Base-by-base conservation (phyloP, 1,139 yeast species). In the Geotrichum europaeum region DNA sequence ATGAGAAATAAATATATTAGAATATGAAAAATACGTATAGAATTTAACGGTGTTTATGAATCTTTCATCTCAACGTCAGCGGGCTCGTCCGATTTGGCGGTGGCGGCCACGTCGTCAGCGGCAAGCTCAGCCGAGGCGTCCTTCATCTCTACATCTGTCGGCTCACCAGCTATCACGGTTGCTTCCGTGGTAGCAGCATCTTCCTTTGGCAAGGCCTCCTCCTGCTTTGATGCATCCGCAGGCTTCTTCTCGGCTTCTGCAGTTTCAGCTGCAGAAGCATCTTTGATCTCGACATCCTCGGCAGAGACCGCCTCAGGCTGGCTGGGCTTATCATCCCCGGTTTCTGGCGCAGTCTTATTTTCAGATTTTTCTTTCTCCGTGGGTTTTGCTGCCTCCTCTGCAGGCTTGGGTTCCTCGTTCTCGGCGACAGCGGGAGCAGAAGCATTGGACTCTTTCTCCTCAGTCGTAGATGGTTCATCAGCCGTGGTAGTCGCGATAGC, bases 21-120 rank as follows among this genome's bases (percentile, higher is more conserved):
- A 49, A 49, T 15, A 49, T 15, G n/a, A 18, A 49, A 3, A 15
- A 49, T 49, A 49, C 18, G 30, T 49, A 24, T 24, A 49, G 30
- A 24, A 49, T 52, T 52, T 52, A 32, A 32, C 7, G 18, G 30
- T 13, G 51, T 32, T 51, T 40, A 56, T 40, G 53, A 43, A 55
- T 57, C 59, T 47, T 53, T 62, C 70, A 67, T 68, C 28, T 66
- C 58, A 30, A 65, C 67, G 43, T 53, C 60, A 40, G 40, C 24
- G 9, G 45, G 25, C 18, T 15, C 57, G 28, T 47, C 15, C 18
- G 22, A 45, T 7, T 59, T 40, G 20, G 51, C 64, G 13, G 51
- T 64, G 13, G 61, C 58, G 24, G 43, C 51, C 15, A 34, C 40
- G 18, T 36, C 60, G 13, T 55, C 50, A 34, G 60, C 47, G 18